Base-by-base conservation (phyloP, 768 basidiomycete genomes). In the Pleurotus citrinopileatus region DNA sequence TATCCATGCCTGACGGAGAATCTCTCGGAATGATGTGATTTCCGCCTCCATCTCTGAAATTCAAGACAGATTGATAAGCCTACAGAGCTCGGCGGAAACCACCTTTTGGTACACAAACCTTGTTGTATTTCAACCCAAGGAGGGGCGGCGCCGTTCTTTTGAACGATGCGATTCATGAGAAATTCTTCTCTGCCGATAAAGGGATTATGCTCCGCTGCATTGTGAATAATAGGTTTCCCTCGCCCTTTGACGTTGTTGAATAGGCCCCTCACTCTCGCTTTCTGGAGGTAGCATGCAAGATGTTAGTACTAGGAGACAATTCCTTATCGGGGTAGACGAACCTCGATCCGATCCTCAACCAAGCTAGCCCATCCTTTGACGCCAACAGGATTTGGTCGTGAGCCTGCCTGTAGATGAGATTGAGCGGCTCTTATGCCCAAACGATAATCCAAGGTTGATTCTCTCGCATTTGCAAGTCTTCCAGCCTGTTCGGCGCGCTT, bases 121-220 rank as follows among this genome's bases (percentile, higher is more conserved):
- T 75, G 72, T 67, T 92, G 91, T 28, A 91, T 61, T 68, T 94
- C 91, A 1, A 94, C 84, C 91, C 92, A 94, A 3, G 89, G 87
- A 26, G 91, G 92, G 3, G 83, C 80, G 4, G 87, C 88, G n/a
- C 88, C 90, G 58, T 91, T 87, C 46, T 83, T 75, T 62, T 90
- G 85, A 5, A 94, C 79, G 55, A 92, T 91, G 10, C 91, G 82
- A 60, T 93, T 94, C 86, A 94, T 84, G 44, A 94, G 71, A 60
- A 86, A 89, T 63, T 93, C 91, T 59, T 89, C 88, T 6, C 87
- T 76, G 5, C 79, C 79, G 55, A 94, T 86, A 67, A 80, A 80
- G 0, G 79, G 78, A 56, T 80, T 81, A 7, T 65, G 63, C 58
- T 79, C 78, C 27, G 78, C 77, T 17, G 60, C 63, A 12, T 68